Evolutionary conservation across 257 asterid species (phyloP), one percentile per base, ranked within the genome.

Genomic region (Solanum habrochaites): DNA sequence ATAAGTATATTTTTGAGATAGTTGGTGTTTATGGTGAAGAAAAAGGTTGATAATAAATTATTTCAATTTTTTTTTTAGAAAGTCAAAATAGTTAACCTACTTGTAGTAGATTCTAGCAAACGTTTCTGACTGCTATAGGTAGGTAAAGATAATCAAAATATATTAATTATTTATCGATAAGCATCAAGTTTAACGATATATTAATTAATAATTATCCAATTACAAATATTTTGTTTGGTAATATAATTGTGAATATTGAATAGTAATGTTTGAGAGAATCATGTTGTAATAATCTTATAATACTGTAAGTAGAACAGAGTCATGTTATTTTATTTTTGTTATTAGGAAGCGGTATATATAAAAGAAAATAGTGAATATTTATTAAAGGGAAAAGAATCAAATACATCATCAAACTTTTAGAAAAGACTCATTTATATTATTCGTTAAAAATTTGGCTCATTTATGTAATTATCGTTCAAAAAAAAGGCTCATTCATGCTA

Each of bases 11-110:
- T 58, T 58, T 21, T 21, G 0, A 21, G 11, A 60, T 60, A 60
- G 27, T 60, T 60, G 29, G 3, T 21, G 13, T 21, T 60, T 12
- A 21, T 60, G 67, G 27, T 21, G 67, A 60, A 60, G 67, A 60
- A 60, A 60, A 9, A 60, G 27, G 25, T 58, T 7, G 66, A 58
- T 58, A 56, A 7, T 56, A 64, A 64, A 11, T 11, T 21, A 23
- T 73, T 5, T 56, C 56, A 39, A 3, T 39, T 21, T 18, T 31
- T 8, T 31, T n/a, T 73, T n/a, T 74, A 42, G 8, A 35, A 75
- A 75, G 83, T 42, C 83, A 75, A 75, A 75, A 75, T 42, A 8
- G 20, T 13, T 42, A 75, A 75, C 58, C 58, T 75, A 75, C 15
- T 42, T 42, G 58, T 42, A 13, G 83, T n/a, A 75, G 83, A 75